Evolutionary conservation across 148 eudicot species (phyloP).

Genomic region (Camellia sinensis): DNA sequence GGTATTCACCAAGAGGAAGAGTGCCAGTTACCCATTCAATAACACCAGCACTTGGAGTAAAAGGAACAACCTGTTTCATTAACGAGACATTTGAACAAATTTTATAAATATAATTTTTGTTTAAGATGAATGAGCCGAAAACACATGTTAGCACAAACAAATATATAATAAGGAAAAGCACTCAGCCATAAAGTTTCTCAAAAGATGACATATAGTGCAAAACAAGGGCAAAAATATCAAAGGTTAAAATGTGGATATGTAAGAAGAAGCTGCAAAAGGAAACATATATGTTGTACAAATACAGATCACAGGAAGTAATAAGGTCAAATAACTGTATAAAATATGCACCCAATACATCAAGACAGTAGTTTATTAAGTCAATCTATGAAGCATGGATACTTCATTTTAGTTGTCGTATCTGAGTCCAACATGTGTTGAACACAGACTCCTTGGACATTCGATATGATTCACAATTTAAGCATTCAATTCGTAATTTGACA

Average conservation of each 20-base stretch:
- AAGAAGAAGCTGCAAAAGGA: background rate
- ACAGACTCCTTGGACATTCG: no score
- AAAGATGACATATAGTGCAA: background rate
- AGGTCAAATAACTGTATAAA: background rate
- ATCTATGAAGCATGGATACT: no score
- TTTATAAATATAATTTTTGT: background rate
- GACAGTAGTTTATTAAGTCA: background rate
- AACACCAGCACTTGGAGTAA: conserved; percentile 99
- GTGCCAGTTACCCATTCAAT: conserved; percentile 99
- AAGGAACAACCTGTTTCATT: conserved; percentile 79
- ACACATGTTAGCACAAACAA: background rate
- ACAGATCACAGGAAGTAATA: background rate
- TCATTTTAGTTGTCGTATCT: no score
- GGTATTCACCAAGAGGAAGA: conserved; percentile 92
- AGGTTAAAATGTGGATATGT: background rate
- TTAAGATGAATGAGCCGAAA: background rate
- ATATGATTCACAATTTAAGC: no score
- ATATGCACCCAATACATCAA: background rate
- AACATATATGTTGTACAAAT: no score
- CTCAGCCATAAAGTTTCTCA: background rate
- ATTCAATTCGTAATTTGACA: no score
- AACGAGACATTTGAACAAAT: background rate
- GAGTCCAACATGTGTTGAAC: no score
- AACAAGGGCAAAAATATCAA: background rate
- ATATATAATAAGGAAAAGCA: conserved; percentile 3